Base-by-base conservation (phyloP, 2,329 filamentous ascomycete genomes). In the Colletotrichum sp. region DNA sequence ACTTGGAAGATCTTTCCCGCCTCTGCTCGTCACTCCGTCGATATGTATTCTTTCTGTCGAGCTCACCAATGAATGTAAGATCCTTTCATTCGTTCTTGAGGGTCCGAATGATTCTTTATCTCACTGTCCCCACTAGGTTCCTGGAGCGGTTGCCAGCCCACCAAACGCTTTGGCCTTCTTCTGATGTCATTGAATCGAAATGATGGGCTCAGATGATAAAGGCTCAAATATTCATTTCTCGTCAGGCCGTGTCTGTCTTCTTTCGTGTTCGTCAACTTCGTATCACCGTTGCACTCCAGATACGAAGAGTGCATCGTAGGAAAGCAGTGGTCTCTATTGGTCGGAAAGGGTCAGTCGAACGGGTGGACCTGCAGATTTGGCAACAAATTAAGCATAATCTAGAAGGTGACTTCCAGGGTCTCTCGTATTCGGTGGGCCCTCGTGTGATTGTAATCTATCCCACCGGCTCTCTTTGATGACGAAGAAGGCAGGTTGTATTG, bases 21-120 rank as follows among this genome's bases (percentile, higher is more conserved):
- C 26, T 59, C 13, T 79, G 77, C 67, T 52, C 36, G 8, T 30
- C n/a, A 28, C 34, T 64, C 16, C 26, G 59, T 26, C 52, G 75
- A 39, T 79, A 68, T 18, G 67, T 55, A 5, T 79, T 79, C 30
- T 79, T 79, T 39, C 22, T 79, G n/a, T 68, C 74, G 10, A 78
- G 73, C 28, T 72, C 72, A 22, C 75, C 78, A 4, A 74, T 78
- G 75, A 76, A 79, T 44, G 77, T 78, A 22, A 75, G 75, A 39
- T 15, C 59, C 39, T 16, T 39, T 7, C 6, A 10, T n/a, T 12
- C n/a, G 44, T 57, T 55, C 22, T 48, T 18, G 16, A 18, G 16
- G 16, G 12, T 22, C 22, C 52, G 16, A 16, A 9, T 44, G 30
- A 52, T 22, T 22, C 6, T 32, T 55, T 10, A 44, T 36, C 39